Conservation (phyloP, 352 stramenopile genomes). For the Thraustochytrium striatum region DNA sequence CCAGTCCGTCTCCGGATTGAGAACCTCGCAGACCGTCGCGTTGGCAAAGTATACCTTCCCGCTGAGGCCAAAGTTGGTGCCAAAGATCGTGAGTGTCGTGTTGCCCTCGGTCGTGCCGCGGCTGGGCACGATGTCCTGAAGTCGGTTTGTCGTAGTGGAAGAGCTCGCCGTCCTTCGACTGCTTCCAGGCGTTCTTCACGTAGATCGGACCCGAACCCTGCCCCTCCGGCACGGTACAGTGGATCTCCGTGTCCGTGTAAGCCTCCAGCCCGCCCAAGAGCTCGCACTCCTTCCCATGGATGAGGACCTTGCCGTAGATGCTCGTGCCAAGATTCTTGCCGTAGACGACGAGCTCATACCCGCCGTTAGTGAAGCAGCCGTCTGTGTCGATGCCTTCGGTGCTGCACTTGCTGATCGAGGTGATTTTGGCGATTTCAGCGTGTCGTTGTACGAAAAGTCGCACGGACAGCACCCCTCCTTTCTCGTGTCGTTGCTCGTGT, state of each 20-base stretch:
- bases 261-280: neutral
- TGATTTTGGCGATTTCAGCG: neutral
- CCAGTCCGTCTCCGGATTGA: neutral
- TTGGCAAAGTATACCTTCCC: neutral
- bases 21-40: neutral
- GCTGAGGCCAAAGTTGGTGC: constrained; percentile 32
- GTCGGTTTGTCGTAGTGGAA: constrained; percentile 27
- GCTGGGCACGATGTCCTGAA: neutral
- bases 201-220: neutral
- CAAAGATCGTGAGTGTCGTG: neutral
- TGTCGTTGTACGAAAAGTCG: constrained; percentile 16
- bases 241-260: constrained; percentile 29
- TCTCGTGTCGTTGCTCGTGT: neutral
- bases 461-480: neutral
- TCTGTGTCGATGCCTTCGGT: neutral
- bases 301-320: constrained; percentile 24
- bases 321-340: constrained; percentile 18
- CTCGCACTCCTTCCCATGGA: neutral
- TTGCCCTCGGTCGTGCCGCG: neutral
- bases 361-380: constrained; percentile 14
- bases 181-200: constrained; percentile 17
- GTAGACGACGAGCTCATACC: neutral
- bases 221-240: constrained; percentile 3
- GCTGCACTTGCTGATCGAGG: constrained; percentile 23
- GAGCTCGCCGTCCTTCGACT: neutral